These are phyloP conservation scores for Arthrobotrys iridis DNA, from an alignment of 2,329 filamentous ascomycete species.

Conservation along the genomic window DNA sequence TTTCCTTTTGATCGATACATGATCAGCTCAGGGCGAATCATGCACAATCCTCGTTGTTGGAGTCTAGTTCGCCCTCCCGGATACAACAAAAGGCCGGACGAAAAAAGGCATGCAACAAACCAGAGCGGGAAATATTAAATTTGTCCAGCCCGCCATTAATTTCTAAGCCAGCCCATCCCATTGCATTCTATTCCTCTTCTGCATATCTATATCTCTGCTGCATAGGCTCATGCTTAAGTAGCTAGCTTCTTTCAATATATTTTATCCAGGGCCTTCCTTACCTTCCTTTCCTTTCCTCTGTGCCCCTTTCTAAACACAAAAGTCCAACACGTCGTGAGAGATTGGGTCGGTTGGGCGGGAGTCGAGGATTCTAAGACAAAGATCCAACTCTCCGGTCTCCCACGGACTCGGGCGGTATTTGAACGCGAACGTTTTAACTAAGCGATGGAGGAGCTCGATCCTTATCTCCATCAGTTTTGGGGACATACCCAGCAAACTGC, in stretches of 20 bases:
- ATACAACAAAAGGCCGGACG: slow-evolving; percentile 46
- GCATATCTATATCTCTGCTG: slow-evolving; percentile 37
- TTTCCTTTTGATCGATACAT: slow-evolving; percentile 45
- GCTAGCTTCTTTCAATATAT: slow-evolving; percentile 43
- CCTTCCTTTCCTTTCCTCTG: slow-evolving; percentile 18
- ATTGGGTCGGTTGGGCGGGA: slow-evolving; percentile 54
- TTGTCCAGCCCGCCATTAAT: slow-evolving; percentile 51
- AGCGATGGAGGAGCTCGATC: slow-evolving; percentile 54
- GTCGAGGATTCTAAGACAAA: slow-evolving; percentile 52
- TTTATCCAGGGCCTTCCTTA: slow-evolving; percentile 49
- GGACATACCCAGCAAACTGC: slow-evolving; percentile 32
- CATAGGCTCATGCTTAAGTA: slow-evolving; percentile 33
- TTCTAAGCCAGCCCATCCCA: slow-evolving; percentile 46
- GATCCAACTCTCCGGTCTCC: slow-evolving; percentile 50
- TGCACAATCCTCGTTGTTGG: slow-evolving; percentile 43
- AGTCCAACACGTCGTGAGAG: slow-evolving; percentile 42
- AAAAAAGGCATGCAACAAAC: slow-evolving; percentile 46
- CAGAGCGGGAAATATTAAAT: slow-evolving; percentile 50
- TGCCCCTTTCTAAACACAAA: slow-evolving; percentile 37
- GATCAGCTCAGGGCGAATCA: slow-evolving; percentile 35
- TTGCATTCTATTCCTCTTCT: slow-evolving; percentile 39
- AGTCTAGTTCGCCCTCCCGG: slow-evolving; percentile 45
- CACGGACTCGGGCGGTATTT: slow-evolving; percentile 52
- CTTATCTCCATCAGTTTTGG: slow-evolving; percentile 52
- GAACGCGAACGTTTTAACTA: slow-evolving; percentile 48